These are phyloP conservation scores for Agaricus blazei DNA, from an alignment of 768 basidiomycete genomes.

Conservation along the genomic window DNA sequence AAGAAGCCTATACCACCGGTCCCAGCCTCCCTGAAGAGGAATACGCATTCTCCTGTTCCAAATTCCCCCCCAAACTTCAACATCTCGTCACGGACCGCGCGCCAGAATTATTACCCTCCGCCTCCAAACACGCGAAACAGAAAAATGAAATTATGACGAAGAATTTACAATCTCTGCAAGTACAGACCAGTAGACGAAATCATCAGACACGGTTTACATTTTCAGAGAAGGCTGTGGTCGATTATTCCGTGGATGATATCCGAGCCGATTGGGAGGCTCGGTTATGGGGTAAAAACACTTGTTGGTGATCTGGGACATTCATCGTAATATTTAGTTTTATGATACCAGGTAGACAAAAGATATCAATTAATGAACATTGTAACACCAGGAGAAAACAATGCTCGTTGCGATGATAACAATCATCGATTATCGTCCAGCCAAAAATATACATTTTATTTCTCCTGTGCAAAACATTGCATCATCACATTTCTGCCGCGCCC, in stretches of 20 bases:
- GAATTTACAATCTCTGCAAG: slow-evolving; percentile 15
- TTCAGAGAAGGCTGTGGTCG: background rate
- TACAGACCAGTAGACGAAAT: background rate
- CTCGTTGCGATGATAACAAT: too few species aligned
- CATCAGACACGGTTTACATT: slow-evolving; percentile 1
- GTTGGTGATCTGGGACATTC: background rate
- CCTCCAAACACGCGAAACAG: slow-evolving; percentile 1
- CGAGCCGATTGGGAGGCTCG: background rate
- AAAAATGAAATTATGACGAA: slow-evolving; percentile 27
- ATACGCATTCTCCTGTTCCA: slow-evolving; percentile 15
- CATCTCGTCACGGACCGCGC: slow-evolving; percentile 24
- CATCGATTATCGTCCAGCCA: too few species aligned
- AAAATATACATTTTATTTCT: too few species aligned
- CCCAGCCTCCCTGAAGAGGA: slow-evolving; percentile 1
- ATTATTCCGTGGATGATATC: background rate
- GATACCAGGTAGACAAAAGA: too few species aligned
- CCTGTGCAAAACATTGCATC: too few species aligned
- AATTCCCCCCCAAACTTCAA: slow-evolving; percentile 20
- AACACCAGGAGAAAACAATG: too few species aligned
- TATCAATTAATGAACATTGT: too few species aligned
- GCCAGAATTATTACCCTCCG: slow-evolving; percentile 14
- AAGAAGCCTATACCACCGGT: slow-evolving; percentile 21
- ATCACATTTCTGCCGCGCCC: too few species aligned
- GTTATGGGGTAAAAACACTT: slow-evolving; percentile 5
- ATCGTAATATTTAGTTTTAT: too few species aligned